Conservation (phyloP, 306 rosid species). For the Castanospermum australe region DNA sequence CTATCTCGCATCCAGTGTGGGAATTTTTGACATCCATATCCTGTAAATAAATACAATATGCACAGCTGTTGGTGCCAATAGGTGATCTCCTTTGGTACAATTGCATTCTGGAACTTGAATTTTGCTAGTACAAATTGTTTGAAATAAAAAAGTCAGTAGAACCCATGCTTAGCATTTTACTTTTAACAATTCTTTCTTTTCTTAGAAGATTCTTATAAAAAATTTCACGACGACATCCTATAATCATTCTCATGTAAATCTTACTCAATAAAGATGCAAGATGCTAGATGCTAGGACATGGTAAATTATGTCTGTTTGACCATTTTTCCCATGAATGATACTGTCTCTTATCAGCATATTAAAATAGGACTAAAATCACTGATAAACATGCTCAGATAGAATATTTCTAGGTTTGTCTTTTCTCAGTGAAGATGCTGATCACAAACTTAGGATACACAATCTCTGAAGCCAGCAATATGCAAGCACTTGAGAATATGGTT, state of each 20-base stretch:
- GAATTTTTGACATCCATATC: no score
- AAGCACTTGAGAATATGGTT: conserved; percentile 77
- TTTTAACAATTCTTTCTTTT: neutral
- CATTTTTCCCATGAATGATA: neutral
- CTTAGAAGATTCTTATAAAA: neutral
- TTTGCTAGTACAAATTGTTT: neutral
- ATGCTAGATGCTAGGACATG: conserved; percentile 10
- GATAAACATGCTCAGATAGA: conserved; percentile 6
- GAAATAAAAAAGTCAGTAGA: neutral
- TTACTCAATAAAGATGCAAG: neutral
- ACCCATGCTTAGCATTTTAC: neutral
- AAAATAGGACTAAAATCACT: neutral
- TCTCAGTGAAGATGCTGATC: conserved; percentile 87
- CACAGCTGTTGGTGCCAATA: no score
- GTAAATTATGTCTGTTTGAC: neutral
- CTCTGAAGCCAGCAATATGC: conserved; percentile 79
- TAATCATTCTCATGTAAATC: neutral
- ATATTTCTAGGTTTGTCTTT: conserved; percentile 14
- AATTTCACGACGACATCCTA: neutral
- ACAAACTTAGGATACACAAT: conserved; percentile 68
- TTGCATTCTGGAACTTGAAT: no score
- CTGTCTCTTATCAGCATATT: neutral
- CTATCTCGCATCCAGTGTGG: no score
- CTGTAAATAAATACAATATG: no score
- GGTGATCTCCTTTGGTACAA: no score